Evolutionary conservation across 768 basidiomycete species (phyloP), one percentile per base, ranked within the genome.

Genomic region (Pholiota microspora): DNA sequence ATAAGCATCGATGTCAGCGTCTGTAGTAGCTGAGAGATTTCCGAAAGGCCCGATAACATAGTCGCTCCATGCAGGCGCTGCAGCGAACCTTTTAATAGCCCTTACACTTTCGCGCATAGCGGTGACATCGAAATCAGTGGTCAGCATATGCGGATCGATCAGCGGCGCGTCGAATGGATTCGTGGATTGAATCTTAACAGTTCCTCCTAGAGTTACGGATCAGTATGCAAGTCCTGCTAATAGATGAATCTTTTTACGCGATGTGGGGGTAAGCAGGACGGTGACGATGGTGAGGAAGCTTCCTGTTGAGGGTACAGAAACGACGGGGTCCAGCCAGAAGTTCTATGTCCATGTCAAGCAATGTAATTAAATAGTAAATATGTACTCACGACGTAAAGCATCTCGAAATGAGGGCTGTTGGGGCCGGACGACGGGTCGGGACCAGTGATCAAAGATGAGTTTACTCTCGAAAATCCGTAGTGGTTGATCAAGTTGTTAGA

Each of bases 101-200:
- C 59, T 59, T 34, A 67, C 45, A 2, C 62, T 55, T 40, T 66
- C 63, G 2, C 64, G 58, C 24, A 69, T 45, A 2, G 63, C 62
- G 7, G 54, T 49, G 15, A 68, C 54, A 49, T 71, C 72, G 38
- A 67, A 64, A 7, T 58, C 56, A 12, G 61, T 62, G 29, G 42
- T 60, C 23, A 77, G 69, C 67, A 77, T 74, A 36, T 73, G 72
- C 1, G 79, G 77, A 59, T 83, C 71, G 64, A 83, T 79, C n/a
- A 67, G 34, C 0, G 82, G 80, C 25, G 63, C 45, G 34, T 70
- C 67, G 65, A 83, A 81, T 13, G 80, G 72, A 59, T 76, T 64
- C 12, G 69, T 69, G n/a, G 77, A 74, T 34, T 67, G 74, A 27
- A 82, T 55, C 9, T 60, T 67, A 15, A 75, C 55, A 3, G 63